phyloP scores from a whole-genome alignment of 164 flowering plant species.

The Macadamia integrifolia region DNA sequence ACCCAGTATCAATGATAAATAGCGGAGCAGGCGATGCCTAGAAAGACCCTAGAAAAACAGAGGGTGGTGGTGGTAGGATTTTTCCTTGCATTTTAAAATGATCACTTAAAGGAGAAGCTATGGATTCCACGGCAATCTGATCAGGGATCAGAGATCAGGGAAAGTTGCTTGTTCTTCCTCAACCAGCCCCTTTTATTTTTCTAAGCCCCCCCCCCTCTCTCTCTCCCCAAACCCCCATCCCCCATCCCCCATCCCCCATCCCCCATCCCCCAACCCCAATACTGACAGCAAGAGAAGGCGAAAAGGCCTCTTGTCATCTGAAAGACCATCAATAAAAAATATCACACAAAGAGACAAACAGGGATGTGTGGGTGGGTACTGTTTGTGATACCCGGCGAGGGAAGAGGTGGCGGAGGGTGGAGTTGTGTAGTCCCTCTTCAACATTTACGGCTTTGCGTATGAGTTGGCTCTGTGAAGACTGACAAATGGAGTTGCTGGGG shows the following conservation, averaged over 20 bases:
- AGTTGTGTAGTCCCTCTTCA: conserved; percentile 21
- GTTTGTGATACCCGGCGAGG: neutral
- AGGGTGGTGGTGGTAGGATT: neutral
- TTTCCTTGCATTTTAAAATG: no score
- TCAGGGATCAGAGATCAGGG: no score
- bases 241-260: no score
- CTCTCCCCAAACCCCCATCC: no score
- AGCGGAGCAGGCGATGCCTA: no score
- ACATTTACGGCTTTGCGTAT: conserved; percentile 60
- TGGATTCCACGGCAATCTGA: no score
- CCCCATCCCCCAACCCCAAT: neutral
- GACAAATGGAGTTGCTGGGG: neutral
- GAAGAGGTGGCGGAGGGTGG: conserved; percentile 1
- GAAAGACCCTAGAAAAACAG: neutral
- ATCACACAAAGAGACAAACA: conserved; percentile 37
- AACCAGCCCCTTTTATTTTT: conserved; percentile 12
- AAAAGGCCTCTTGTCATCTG: conserved; percentile 16
- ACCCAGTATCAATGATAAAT: no score
- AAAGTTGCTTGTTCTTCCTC: neutral
- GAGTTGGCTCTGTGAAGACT: neutral
- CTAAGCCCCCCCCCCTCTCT: no score
- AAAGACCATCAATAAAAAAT: conserved; percentile 23
- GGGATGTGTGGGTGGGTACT: conserved; percentile 16
- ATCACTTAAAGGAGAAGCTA: neutral
- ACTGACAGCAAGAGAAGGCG: conserved; percentile 21